Base-by-base conservation (phyloP, 495 filamentous ascomycete genomes). In the Elaphomyces granulatus region DNA sequence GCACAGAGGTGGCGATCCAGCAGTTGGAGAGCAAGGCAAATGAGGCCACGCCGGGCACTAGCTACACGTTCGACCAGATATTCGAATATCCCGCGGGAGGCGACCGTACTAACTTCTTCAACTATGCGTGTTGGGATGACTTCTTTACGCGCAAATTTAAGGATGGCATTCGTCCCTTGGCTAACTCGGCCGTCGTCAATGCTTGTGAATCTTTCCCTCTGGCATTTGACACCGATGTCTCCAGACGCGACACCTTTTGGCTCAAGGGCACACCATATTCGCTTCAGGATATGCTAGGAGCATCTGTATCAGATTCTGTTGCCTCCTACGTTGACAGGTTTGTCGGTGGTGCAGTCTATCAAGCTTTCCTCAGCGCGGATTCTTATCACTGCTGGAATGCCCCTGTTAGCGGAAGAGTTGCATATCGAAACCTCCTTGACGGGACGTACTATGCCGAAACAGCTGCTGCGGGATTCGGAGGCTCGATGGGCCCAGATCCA, bases 371-470 rank as follows among this genome's bases (percentile, higher is more conserved):
- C 3, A 65, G 59, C 2, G 60, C 68, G 7, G 51, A 72, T 2
- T 67, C 60, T 16, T 77, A 77, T 51, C 74, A 77, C 47, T 61
- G 74, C 4, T 77, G 74, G 74, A 70, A 77, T 50, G 42, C 58
- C 2, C 74, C 74, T 20, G 67, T 77, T 0, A 60, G 49, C 3
- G 74, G 74, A 1, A 60, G 28, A 3, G 45, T 77, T 14, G 51
- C 54, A n/a, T 61, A 64, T 17, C 58, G 58, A 14, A 61, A 55
- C 42, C 50, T 71, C 8, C 28, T 55, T 3, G 55, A 61, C 12
- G 77, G 77, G 4, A 76, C 73, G 0, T 81, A 80, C 56, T 81
- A 68, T 51, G 66, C 64, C 38, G 71, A 76, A 48, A 65, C 63
- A 45, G 54, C 70, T 23, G 60, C 52, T 3, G 15, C 45, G 1